Percentiles rank a stretch among this genome's conserved stretches.
Evolutionary conservation across 208 protist species (phyloP).

Genomic region (Leptomonas seymouri): DNA sequence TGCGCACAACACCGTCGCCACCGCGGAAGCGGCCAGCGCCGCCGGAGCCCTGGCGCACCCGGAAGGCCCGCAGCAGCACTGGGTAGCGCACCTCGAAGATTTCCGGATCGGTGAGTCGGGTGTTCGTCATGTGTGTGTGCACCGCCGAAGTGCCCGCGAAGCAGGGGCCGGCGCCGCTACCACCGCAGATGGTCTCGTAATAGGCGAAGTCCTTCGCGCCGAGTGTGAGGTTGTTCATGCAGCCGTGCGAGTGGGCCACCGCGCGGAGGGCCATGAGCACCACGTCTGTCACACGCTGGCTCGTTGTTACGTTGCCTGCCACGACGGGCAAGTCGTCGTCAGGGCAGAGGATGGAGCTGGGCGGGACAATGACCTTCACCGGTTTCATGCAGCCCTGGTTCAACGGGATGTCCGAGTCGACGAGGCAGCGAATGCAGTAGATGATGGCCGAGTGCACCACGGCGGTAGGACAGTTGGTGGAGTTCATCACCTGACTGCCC

Average conservation of each 20-base stretch:
- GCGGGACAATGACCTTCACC: conserved; percentile 74
- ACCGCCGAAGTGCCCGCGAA: conserved; percentile 89
- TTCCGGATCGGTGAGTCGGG: conserved; percentile 94
- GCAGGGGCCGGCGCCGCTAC: conserved; percentile 88
- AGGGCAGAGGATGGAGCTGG: conserved; percentile 84
- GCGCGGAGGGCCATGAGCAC: conserved; percentile 93
- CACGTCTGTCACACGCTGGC: conserved; percentile 95
- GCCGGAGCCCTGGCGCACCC: conserved; percentile 80
- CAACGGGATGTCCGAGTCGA: conserved; percentile 93
- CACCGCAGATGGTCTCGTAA: conserved; percentile 97
- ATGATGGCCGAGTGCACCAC: conserved; percentile 93
- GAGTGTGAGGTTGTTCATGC: conserved; percentile 98
- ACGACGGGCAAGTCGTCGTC: conserved; percentile 91
- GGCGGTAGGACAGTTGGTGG: conserved; percentile 92
- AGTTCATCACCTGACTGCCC: conserved; percentile 88
- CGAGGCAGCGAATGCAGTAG: conserved; percentile 95
- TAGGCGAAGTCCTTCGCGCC: conserved; percentile 92
- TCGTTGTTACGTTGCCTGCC: conserved; percentile 96
- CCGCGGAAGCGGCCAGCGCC: conserved; percentile 80
- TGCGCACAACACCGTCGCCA: conserved; percentile 94
- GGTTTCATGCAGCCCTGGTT: conserved; percentile 95
- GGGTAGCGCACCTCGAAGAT: conserved; percentile 95
- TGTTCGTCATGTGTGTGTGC: conserved; percentile 98
- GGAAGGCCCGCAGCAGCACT: conserved; percentile 87
- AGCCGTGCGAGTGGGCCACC: conserved; percentile 85